Conservation (phyloP, 441 rosid species). For the Raphanus hybrid region DNA sequence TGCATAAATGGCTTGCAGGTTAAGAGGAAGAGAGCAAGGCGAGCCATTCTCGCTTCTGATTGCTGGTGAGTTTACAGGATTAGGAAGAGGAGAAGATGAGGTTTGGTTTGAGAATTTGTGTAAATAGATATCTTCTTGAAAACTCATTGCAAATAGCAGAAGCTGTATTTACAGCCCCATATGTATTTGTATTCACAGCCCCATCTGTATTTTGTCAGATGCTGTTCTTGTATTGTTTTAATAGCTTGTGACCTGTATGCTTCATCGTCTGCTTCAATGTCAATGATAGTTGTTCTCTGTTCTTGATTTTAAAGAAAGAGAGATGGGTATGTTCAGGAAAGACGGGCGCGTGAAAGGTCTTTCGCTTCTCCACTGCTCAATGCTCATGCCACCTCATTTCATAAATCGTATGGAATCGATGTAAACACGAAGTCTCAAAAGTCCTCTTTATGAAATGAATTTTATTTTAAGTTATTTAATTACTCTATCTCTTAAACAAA, state of each 20-base stretch:
- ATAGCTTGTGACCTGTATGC: constrained; percentile 39
- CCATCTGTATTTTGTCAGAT: constrained; percentile 41
- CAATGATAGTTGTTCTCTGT: constrained; percentile 21
- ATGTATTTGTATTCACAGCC: neutral
- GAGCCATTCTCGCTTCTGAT: constrained; percentile 20
- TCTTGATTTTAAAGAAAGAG: neutral
- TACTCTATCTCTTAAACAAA: too few relatives aligned
- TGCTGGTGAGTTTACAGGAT: constrained; percentile 37
- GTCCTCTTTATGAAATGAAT: too few relatives aligned
- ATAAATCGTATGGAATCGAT: neutral
- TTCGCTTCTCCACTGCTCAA: neutral
- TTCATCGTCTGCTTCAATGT: constrained; percentile 23
- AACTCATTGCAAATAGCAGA: constrained; percentile 40
- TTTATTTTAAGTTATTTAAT: too few relatives aligned
- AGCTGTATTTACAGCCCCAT: constrained; percentile 41
- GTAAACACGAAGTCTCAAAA: neutral
- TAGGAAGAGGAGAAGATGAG: constrained; percentile 27
- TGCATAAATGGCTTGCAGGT: constrained; percentile 36
- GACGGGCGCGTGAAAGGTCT: neutral
- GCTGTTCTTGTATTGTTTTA: constrained; percentile 38
- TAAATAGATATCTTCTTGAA: constrained; percentile 41
- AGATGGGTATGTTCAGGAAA: neutral
- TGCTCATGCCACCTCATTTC: neutral
- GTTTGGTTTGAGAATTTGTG: constrained; percentile 46
- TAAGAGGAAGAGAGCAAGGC: constrained; percentile 28